Evolutionary conservation across 805 yeast species (phyloP).

Genomic region (Candida awuae): DNA sequence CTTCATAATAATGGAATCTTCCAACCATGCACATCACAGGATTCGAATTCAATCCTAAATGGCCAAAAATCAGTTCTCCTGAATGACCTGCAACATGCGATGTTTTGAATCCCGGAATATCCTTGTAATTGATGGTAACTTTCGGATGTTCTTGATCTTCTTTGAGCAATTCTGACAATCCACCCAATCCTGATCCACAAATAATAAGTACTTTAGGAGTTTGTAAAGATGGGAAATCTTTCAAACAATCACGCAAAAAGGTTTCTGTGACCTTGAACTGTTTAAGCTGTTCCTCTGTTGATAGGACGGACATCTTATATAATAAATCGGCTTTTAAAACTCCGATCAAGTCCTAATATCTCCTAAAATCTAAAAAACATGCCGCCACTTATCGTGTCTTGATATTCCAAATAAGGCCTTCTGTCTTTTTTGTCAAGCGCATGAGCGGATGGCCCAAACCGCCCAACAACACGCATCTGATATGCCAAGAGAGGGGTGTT

Average conservation of each 20-base stretch:
- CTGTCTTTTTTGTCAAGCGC: no score
- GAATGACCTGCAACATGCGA: constrained; percentile 90
- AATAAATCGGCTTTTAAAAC: background rate
- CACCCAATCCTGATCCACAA: constrained; percentile 94
- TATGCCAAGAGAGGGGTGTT: no score
- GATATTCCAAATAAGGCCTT: no score
- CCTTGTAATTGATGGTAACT: constrained; percentile 49
- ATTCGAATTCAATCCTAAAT: constrained; percentile 54
- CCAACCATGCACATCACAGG: constrained; percentile 94
- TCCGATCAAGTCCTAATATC: background rate
- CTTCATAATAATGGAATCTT: constrained; percentile 86
- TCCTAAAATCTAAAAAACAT: no score
- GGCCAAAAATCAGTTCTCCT: constrained; percentile 75
- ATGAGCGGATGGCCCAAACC: no score
- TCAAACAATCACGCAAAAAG: constrained; percentile 10
- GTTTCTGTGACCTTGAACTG: constrained; percentile 14
- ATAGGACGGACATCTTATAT: background rate
- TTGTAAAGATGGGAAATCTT: constrained; percentile 9
- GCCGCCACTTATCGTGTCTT: no score
- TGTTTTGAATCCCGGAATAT: constrained; percentile 70
- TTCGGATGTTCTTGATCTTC: constrained; percentile 22
- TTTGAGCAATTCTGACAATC: constrained; percentile 52
- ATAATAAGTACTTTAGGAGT: constrained; percentile 67
- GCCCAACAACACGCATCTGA: no score
- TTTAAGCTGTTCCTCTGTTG: constrained; percentile 8